These are phyloP conservation scores for Penicillium cosmopolitanum DNA, from an alignment of 495 filamentous ascomycete species.

Conservation along the genomic window DNA sequence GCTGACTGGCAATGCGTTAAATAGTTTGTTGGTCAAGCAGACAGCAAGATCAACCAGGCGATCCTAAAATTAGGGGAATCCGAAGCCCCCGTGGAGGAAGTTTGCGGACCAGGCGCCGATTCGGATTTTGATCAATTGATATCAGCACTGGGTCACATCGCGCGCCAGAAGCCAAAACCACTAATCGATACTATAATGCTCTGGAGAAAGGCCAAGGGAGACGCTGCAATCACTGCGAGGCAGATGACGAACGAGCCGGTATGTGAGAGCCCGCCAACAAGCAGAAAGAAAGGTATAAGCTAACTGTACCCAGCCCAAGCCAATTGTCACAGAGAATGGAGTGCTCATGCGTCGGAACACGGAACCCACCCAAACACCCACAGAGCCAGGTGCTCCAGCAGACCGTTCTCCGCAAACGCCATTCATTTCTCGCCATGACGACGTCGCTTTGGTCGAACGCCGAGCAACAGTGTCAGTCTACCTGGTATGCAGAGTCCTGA, in stretches of 20 bases:
- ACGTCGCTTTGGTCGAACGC: constrained; percentile 75
- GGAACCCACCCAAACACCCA: constrained; percentile 48
- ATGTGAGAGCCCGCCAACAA: neutral
- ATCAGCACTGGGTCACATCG: constrained; percentile 88
- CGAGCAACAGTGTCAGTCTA: constrained; percentile 92
- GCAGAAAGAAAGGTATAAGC: constrained; percentile 9
- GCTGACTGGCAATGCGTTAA: neutral
- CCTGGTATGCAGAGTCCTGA: constrained; percentile 88
- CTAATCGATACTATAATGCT: constrained; percentile 96
- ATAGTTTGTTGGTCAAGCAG: constrained; percentile 75
- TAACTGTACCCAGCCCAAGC: constrained; percentile 29
- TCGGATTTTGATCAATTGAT: constrained; percentile 94
- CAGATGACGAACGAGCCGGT: constrained; percentile 58
- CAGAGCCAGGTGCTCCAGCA: constrained; percentile 29
- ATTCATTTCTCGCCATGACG: constrained; percentile 64
- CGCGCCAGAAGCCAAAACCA: constrained; percentile 90
- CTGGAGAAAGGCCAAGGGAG: constrained; percentile 94
- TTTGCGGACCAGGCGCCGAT: constrained; percentile 89
- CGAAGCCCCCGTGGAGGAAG: constrained; percentile 79
- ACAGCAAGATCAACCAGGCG: constrained; percentile 88
- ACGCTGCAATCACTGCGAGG: constrained; percentile 68
- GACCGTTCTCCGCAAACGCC: constrained; percentile 31
- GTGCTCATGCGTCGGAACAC: constrained; percentile 55
- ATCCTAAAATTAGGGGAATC: constrained; percentile 72
- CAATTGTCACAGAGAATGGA: constrained; percentile 37